Evolutionary conservation across 257 asterid species (phyloP), one percentile per base, ranked within the genome.

Genomic region (Perilla frutescens): DNA sequence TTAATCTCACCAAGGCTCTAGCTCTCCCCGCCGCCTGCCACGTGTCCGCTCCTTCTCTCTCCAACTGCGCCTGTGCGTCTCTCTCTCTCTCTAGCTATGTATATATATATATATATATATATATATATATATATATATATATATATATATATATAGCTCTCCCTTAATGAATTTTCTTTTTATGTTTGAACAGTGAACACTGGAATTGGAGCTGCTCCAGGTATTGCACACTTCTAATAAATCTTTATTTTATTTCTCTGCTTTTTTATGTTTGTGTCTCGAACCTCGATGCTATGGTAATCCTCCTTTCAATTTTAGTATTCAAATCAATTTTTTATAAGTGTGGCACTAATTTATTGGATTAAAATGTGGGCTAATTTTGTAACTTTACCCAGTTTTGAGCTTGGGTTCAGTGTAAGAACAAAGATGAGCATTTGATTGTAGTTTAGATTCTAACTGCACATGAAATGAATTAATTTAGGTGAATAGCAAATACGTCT

Each of bases 1-100:
- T 93, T 14, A 88, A 93, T 73, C 82, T 93, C 58, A 81, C 93
- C 68, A 91, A 91, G 57, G 98, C 97, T 12, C 26, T 88, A 72
- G 41, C 87, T 48, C 91, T 93, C 8, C 98, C 98, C 31, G 68
- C 94, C 51, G 96, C 96, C 63, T 93, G 98, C 83, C 92, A 85
- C 62, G 88, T 89, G 54, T 80, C 96, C n/a, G 88, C 94, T 78
- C 96, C 96, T 65, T 77, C 96, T 4, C 80, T 89, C 56, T 76
- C 81, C 81, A 87, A 76, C 80, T 93, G 98, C 57, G 94, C 86
- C 65, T 20, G 98, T 93, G 60, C 87, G 93, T 78, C 36, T 71
- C 68, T 3, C 8, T n/a, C 1, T 43, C 11, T 20, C 1, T 4
- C 7, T n/a, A n/a, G n/a, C n/a, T n/a, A n/a, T n/a, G n/a, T n/a